phyloP scores from a whole-genome alignment of 257 asterid genomes.

The Echium plantagineum region DNA sequence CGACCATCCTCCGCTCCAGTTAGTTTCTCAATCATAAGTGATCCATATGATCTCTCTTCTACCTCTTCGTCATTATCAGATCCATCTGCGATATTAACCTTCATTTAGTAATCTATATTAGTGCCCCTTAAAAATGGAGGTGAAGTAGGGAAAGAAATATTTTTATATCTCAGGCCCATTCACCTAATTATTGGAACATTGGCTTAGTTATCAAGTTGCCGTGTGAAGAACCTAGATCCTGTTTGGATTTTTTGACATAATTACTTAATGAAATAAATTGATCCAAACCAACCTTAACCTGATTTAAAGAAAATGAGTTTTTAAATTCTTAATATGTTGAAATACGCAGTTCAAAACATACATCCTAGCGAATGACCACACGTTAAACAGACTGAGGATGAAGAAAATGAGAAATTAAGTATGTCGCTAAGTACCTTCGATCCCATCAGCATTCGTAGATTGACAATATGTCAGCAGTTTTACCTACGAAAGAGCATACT shows the following conservation, averaged over 20 bases:
- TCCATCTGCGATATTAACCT: conserved; percentile 41
- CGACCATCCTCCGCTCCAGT: conserved; percentile 72
- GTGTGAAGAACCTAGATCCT: too few relatives aligned
- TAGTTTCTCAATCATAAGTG: conserved; percentile 71
- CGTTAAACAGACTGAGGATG: neutral
- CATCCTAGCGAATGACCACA: neutral
- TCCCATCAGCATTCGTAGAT: neutral
- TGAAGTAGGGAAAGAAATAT: neutral
- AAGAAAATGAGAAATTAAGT: neutral
- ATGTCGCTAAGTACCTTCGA: neutral
- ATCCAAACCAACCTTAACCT: neutral
- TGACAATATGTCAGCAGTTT: neutral
- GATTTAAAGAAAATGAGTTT: too few relatives aligned
- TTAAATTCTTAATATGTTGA: neutral
- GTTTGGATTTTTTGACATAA: neutral
- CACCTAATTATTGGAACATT: neutral
- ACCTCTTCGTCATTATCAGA: conserved; percentile 31
- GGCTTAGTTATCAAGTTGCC: too few relatives aligned
- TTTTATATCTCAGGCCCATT: neutral
- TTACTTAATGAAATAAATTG: neutral
- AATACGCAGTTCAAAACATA: too few relatives aligned
- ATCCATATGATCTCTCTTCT: conserved; percentile 80
- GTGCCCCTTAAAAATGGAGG: neutral
- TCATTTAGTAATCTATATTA: neutral
- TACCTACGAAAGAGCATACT: neutral